These are phyloP conservation scores for Debaryomycetaceae sp. DNA, from an alignment of 1,139 yeast genomes.

Conservation along the genomic window DNA sequence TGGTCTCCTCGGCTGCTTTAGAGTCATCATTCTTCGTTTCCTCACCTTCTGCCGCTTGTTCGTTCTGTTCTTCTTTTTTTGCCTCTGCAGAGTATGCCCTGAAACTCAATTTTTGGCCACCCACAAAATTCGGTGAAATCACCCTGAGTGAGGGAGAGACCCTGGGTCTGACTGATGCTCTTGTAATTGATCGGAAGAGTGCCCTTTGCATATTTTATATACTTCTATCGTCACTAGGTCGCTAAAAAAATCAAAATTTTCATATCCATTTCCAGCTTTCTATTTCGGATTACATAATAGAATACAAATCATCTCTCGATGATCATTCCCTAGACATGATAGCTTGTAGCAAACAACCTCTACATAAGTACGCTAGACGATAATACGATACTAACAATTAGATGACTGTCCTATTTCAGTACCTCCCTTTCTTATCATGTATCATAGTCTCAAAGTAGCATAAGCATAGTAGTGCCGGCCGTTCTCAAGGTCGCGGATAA, in stretches of 20 bases:
- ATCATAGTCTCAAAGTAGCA: too few species aligned
- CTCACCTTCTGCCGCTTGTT: conserved; percentile 10
- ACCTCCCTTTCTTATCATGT: too few species aligned
- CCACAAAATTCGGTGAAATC: conserved; percentile 1
- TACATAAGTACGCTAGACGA: too few species aligned
- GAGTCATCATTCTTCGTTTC: conserved; percentile 10
- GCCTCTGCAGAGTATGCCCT: conserved; percentile 17
- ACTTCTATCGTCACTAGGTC: background rate
- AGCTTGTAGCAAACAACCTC: too few species aligned
- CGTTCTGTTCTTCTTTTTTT: conserved; percentile 6
- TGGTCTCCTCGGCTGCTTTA: conserved; percentile 8
- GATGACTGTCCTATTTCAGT: too few species aligned
- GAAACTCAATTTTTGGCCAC: conserved; percentile 5
- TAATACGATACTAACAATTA: too few species aligned
- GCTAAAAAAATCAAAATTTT: background rate
- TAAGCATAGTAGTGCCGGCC: too few species aligned
- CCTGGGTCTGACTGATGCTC: conserved; percentile 21
- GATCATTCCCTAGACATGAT: too few species aligned
- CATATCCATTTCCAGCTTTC: background rate
- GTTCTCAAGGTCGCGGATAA: too few species aligned
- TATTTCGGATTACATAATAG: background rate
- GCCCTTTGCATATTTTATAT: conserved; percentile 29
- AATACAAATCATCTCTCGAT: background rate
- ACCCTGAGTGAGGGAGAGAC: conserved; percentile 14
- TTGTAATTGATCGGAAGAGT: conserved; percentile 21